These are phyloP conservation scores for Pleurotus eryngii DNA, from an alignment of 768 basidiomycete genomes.

Conservation along the genomic window DNA sequence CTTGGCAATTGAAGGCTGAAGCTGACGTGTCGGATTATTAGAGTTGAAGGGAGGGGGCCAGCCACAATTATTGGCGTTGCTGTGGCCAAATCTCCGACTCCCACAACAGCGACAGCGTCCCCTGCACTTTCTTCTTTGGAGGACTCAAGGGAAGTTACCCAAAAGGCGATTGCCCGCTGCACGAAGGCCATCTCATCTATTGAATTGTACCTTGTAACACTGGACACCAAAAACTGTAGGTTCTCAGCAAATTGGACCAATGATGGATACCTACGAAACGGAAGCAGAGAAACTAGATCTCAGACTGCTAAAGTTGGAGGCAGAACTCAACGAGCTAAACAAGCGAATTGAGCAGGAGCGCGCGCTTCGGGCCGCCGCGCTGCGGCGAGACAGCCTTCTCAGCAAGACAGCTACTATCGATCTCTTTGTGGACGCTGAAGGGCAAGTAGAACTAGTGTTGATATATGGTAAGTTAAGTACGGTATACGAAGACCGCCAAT, in stretches of 20 bases:
- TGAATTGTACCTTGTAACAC: conserved; percentile 22
- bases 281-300: conserved; percentile 23
- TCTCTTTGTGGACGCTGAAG: conserved; percentile 22
- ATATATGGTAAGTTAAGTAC: conserved; percentile 24
- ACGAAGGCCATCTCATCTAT: conserved; percentile 20
- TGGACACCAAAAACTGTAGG: conserved; percentile 25
- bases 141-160: conserved; percentile 11
- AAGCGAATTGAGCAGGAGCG: conserved; percentile 19
- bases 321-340: conserved; percentile 14
- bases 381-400: conserved; percentile 12
- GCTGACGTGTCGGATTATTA: conserved; percentile 6
- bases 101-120: conserved; percentile 15
- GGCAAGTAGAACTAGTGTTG: conserved; percentile 27
- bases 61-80: conserved; percentile 36
- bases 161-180: conserved; percentile 21
- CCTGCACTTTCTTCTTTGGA: conserved; percentile 15
- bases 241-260: conserved; percentile 12
- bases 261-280: conserved; percentile 20
- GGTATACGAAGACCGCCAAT: not conserved
- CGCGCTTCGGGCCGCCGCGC: conserved; percentile 5
- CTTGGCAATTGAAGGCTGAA: not conserved
- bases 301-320: conserved; percentile 17
- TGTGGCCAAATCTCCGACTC: conserved; percentile 14
- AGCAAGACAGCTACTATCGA: conserved; percentile 18
- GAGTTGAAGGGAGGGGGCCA: conserved; percentile 31